Evolutionary conservation across 257 asterid species (phyloP).

Genomic region (Cynanchum wilfordii): DNA sequence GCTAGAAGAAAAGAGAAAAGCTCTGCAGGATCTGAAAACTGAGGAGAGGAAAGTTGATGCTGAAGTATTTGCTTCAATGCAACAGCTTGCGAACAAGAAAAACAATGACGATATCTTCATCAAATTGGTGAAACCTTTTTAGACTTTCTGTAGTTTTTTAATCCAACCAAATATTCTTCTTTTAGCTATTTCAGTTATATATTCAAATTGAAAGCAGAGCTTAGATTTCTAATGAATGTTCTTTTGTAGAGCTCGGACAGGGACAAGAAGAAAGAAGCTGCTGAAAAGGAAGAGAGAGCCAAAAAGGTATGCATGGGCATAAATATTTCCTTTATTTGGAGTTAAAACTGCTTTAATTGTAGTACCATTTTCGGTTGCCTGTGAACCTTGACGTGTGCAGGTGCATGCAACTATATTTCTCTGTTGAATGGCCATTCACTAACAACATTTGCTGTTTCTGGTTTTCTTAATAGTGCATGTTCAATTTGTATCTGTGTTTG

Average conservation of each 20-base stretch:
- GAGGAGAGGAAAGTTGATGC: conserved; percentile 85
- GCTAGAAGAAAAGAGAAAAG: conserved; percentile 77
- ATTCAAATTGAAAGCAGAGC: not conserved
- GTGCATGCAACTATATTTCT: not conserved
- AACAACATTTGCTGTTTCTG: not conserved
- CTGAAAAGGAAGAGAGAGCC: conserved; percentile 79
- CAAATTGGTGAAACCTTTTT: conserved; percentile 54
- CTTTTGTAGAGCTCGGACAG: conserved; percentile 57
- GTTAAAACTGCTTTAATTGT: not conserved
- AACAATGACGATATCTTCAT: conserved; percentile 52
- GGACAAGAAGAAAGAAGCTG: conserved; percentile 67
- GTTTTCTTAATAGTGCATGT: not conserved
- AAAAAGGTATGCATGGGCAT: conserved; percentile 48
- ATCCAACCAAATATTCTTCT: not conserved
- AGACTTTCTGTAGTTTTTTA: not conserved
- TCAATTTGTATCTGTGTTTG: not conserved
- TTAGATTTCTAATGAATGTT: not conserved
- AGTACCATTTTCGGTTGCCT: not conserved
- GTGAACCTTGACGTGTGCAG: conserved; percentile 2
- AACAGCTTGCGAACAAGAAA: conserved; percentile 77
- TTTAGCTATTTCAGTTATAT: not conserved
- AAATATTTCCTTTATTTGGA: not conserved
- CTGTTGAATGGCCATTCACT: not conserved
- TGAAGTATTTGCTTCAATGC: conserved; percentile 76
- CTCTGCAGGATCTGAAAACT: conserved; percentile 54